phyloP scores from a whole-genome alignment of 768 basidiomycete genomes.

The Lactarius evosmus region DNA sequence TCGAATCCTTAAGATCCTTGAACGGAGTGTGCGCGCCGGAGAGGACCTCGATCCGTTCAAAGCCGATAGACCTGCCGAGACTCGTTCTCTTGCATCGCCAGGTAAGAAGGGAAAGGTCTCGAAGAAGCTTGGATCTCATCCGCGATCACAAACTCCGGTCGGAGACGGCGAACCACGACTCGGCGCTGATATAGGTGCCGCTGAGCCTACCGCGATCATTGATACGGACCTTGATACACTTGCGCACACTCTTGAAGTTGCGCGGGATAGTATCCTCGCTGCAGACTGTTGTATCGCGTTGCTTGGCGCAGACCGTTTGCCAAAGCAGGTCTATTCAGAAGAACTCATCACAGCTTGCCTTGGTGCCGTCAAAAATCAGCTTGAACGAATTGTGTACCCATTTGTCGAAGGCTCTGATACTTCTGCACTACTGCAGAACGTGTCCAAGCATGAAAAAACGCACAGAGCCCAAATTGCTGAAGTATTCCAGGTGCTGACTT shows the following conservation, averaged over 20 bases:
- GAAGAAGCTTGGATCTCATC: slow-evolving; percentile 33
- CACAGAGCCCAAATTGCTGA: slow-evolving; percentile 55
- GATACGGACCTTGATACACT: slow-evolving; percentile 53
- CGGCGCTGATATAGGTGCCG: slow-evolving; percentile 29
- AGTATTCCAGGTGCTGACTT: slow-evolving; percentile 67
- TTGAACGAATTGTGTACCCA: slow-evolving; percentile 78
- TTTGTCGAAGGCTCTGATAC: slow-evolving; percentile 69
- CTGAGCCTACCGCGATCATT: slow-evolving; percentile 35
- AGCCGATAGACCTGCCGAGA: slow-evolving; percentile 28
- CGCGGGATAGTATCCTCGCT: slow-evolving; percentile 72
- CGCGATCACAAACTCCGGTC: slow-evolving; percentile 42
- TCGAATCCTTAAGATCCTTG: slow-evolving; percentile 71
- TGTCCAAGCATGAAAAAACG: slow-evolving; percentile 42
- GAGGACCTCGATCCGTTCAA: slow-evolving; percentile 75
- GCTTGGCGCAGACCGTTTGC: slow-evolving; percentile 71
- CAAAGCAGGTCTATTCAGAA: slow-evolving; percentile 95
- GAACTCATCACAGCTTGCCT: slow-evolving; percentile 85
- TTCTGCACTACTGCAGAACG: slow-evolving; percentile 50
- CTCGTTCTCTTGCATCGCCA: slow-evolving; percentile 28
- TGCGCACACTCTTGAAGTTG: slow-evolving; percentile 51
- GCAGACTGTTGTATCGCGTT: slow-evolving; percentile 81
- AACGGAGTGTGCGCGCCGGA: slow-evolving; percentile 71
- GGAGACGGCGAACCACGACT: slow-evolving; percentile 37
- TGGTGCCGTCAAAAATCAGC: slow-evolving; percentile 70
- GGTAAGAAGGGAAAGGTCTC: slow-evolving; percentile 46